Percentiles rank a stretch among this genome's conserved stretches.
Evolutionary conservation across 441 rosid genomes (phyloP).

Genomic region (Syzygium malaccense): DNA sequence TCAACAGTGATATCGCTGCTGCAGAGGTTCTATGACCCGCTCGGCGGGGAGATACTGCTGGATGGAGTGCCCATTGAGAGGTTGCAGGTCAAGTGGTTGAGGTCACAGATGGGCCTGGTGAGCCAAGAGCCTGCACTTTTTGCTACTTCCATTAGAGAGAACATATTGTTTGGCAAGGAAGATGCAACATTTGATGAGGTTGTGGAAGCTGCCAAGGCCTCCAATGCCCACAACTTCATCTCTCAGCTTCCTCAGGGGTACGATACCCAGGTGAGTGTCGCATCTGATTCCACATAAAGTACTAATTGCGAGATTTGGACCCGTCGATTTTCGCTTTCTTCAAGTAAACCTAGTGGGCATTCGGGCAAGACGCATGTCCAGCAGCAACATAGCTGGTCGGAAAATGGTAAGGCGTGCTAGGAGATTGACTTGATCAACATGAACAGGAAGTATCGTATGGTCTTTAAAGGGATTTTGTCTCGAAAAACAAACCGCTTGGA

Average conservation of each 20-base stretch:
- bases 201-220: constrained; percentile 59
- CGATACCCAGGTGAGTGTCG: constrained; percentile 55
- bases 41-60: constrained; percentile 51
- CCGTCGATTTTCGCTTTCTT: neutral
- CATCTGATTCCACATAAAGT: neutral
- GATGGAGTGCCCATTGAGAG: constrained; percentile 55
- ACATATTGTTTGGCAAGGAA: constrained; percentile 77
- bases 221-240: constrained; percentile 77
- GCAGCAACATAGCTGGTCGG: neutral
- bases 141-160: constrained; percentile 69
- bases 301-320: neutral
- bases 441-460: neutral
- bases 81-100: constrained; percentile 66
- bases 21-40: constrained; percentile 77
- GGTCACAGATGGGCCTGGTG: constrained; percentile 84
- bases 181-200: constrained; percentile 58
- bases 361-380: neutral
- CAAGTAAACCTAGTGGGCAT: neutral
- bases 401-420: neutral
- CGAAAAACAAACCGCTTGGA: neutral
- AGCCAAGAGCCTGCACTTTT: constrained; percentile 87
- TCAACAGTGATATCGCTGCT: constrained; percentile 69
- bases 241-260: constrained; percentile 51
- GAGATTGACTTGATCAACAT: neutral
- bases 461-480: neutral